phyloP scores from a whole-genome alignment of 768 basidiomycete species.

The Phaffia australis region DNA sequence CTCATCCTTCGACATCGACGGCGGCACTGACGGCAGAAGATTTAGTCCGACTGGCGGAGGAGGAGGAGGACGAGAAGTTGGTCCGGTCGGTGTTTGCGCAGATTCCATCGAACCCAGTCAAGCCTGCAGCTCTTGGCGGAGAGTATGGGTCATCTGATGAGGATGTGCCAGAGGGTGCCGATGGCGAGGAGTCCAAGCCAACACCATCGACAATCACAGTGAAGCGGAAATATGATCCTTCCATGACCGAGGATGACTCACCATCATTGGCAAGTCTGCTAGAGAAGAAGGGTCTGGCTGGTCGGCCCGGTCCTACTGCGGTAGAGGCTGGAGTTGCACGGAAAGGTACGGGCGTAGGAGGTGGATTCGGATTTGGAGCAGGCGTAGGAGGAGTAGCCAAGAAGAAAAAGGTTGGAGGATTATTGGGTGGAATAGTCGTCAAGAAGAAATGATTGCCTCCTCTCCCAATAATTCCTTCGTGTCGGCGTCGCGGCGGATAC shows the following conservation, averaged over 20 bases:
- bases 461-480: too few relatives aligned
- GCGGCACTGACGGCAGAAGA: conserved; percentile 41
- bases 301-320: too few relatives aligned
- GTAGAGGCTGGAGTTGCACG: too few relatives aligned
- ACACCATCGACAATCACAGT: conserved; percentile 1
- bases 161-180: conserved; percentile 13
- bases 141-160: conserved; percentile 14
- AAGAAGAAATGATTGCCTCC: conserved; percentile 13
- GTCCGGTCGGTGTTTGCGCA: conserved; percentile 82
- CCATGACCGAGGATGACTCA: neutral
- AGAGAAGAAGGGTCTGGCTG: conserved; percentile 17
- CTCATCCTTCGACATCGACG: conserved; percentile 35
- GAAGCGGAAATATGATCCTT: conserved; percentile 14
- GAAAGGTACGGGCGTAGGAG: neutral
- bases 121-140: conserved; percentile 15
- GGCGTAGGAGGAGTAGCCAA: conserved; percentile 6
- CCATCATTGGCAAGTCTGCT: conserved; percentile 13
- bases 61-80: conserved; percentile 84
- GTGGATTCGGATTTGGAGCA: conserved; percentile 19
- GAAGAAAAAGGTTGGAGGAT: conserved; percentile 20
- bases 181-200: conserved; percentile 10
- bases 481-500: too few relatives aligned
- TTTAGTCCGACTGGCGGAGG: conserved; percentile 51
- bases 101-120: conserved; percentile 39
- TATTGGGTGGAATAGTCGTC: conserved; percentile 12